A percentile compares a stretch with the other conserved stretches of the same genome.
These are phyloP conservation scores for Fusarium sp. DNA, from an alignment of 2,329 filamentous ascomycete genomes.

Conservation along the genomic window DNA sequence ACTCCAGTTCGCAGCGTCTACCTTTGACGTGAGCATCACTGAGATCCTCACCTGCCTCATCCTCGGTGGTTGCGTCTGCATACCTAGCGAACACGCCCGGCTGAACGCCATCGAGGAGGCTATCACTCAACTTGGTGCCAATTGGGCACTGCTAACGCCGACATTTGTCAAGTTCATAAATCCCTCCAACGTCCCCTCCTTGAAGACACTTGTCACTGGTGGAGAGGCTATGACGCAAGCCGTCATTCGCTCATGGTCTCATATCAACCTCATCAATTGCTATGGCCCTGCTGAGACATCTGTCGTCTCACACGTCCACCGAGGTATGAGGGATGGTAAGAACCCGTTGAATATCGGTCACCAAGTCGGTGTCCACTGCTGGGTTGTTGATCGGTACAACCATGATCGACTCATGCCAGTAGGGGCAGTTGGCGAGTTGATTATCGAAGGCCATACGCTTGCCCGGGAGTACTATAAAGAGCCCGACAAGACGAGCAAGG, in stretches of 20 bases:
- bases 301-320: slow-evolving; percentile 36
- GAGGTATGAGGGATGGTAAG: slow-evolving; percentile 26
- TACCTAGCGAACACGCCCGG: slow-evolving; percentile 54
- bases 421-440: slow-evolving; percentile 50
- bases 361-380: slow-evolving; percentile 35
- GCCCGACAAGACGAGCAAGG: slow-evolving; percentile 47
- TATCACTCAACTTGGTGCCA: slow-evolving; percentile 32
- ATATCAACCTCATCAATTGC: slow-evolving; percentile 40
- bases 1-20: slow-evolving; percentile 50
- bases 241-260: slow-evolving; percentile 38
- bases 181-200: slow-evolving; percentile 27
- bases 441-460: slow-evolving; percentile 54
- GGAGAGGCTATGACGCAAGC: slow-evolving; percentile 42
- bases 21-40: slow-evolving; percentile 48
- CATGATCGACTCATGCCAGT: slow-evolving; percentile 45
- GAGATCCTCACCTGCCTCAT: slow-evolving; percentile 38
- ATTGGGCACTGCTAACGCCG: slow-evolving; percentile 37
- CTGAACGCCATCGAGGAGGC: slow-evolving; percentile 49
- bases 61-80: slow-evolving; percentile 48
- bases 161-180: slow-evolving; percentile 36
- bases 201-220: slow-evolving; percentile 40
- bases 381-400: slow-evolving; percentile 46
- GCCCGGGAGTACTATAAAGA: slow-evolving; percentile 62
- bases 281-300: slow-evolving; percentile 41
- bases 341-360: slow-evolving; percentile 39